Percentiles rank a stretch among this genome's conserved stretches.
These are phyloP conservation scores for Somion occarium DNA, from an alignment of 1,284 basidiomycete genomes.

Conservation along the genomic window DNA sequence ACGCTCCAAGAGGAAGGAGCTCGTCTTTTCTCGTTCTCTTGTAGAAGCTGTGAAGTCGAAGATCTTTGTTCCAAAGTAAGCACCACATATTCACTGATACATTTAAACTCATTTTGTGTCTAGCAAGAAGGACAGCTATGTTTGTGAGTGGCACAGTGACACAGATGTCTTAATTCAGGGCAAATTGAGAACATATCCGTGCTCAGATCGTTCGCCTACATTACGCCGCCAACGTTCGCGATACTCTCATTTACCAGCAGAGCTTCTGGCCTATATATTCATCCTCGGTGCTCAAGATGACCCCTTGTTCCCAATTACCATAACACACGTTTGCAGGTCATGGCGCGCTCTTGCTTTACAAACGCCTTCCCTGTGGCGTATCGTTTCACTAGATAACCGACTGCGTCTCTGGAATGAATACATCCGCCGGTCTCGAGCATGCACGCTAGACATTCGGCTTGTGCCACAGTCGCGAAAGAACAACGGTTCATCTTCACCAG, in stretches of 20 bases:
- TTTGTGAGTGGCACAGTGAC: slow-evolving; percentile 5
- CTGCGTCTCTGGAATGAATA: slow-evolving; percentile 55
- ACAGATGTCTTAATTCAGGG: background rate
- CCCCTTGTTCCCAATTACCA: slow-evolving; percentile 46
- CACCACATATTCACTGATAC: slow-evolving; percentile 8
- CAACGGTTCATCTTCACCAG: background rate
- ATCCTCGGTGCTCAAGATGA: slow-evolving; percentile 52
- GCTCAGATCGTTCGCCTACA: background rate
- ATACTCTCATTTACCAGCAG: slow-evolving; percentile 44
- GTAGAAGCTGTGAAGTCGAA: slow-evolving; percentile 33
- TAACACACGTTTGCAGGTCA: slow-evolving; percentile 59
- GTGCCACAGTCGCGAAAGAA: slow-evolving; percentile 11
- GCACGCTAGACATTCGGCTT: slow-evolving; percentile 54
- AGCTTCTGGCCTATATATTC: slow-evolving; percentile 60
- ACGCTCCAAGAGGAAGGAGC: slow-evolving; percentile 31
- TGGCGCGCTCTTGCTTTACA: slow-evolving; percentile 58
- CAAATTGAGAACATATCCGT: background rate
- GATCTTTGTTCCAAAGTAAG: slow-evolving; percentile 25
- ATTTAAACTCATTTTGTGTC: background rate
- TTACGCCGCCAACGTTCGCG: background rate
- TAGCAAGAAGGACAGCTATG: slow-evolving; percentile 6
- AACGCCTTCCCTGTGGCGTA: slow-evolving; percentile 57
- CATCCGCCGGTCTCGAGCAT: slow-evolving; percentile 50
- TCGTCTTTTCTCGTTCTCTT: slow-evolving; percentile 31
- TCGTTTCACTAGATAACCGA: slow-evolving; percentile 43